phyloP scores from a whole-genome alignment of 257 asterid genomes.

The Solanum neorickii region DNA sequence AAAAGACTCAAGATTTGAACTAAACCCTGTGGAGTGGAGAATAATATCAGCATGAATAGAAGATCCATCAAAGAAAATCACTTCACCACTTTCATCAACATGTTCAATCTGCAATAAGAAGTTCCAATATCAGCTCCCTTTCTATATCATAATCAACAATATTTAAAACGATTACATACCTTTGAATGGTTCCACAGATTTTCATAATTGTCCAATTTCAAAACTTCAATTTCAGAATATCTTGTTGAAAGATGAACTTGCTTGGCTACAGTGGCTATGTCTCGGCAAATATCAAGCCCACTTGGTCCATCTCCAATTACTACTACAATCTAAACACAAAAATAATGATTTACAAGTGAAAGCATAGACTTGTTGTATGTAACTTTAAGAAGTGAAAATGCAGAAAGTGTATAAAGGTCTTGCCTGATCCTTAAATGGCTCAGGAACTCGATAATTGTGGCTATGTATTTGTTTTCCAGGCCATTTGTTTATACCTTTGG shows the following conservation, averaged over 20 bases:
- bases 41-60: constrained; percentile 37
- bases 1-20: not conserved
- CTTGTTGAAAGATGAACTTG: constrained; percentile 57
- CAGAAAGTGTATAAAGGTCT: not conserved
- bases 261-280: constrained; percentile 36
- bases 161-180: not conserved
- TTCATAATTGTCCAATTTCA: constrained; percentile 11
- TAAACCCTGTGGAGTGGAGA: constrained; percentile 53
- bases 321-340: constrained; percentile 40
- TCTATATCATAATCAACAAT: not conserved
- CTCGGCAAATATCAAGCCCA: constrained; percentile 38
- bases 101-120: constrained; percentile 15
- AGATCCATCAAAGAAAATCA: constrained; percentile 41
- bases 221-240: constrained; percentile 4
- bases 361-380: not conserved
- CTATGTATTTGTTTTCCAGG: constrained; percentile 56
- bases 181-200: constrained; percentile 15
- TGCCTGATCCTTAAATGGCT: constrained; percentile 44
- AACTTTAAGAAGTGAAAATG: not conserved
- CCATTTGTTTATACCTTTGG: constrained; percentile 47
- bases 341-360: not conserved
- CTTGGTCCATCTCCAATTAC: constrained; percentile 54
- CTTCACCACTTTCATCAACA: constrained; percentile 38
- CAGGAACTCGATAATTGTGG: constrained; percentile 53
- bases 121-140: not conserved